A percentile compares a stretch with the other conserved stretches of the same genome.
phyloP scores from a whole-genome alignment of 2,329 filamentous ascomycete species.

The Fusarium concolor region DNA sequence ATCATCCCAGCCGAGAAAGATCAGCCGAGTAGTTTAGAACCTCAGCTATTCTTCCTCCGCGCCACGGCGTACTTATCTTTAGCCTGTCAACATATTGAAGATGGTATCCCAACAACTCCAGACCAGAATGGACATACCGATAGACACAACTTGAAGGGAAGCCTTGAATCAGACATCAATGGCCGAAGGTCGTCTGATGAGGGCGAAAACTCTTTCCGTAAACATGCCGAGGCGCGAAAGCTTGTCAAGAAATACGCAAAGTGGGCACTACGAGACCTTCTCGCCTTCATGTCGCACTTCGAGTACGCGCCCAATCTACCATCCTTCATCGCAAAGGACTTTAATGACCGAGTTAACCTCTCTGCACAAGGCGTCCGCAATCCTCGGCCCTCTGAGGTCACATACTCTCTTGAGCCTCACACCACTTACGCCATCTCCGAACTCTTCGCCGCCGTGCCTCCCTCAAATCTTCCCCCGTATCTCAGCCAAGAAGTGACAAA shows the following conservation, averaged over 20 bases:
- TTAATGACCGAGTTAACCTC: slow-evolving; percentile 67
- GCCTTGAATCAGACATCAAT: background rate
- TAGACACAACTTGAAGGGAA: background rate
- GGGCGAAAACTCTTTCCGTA: slow-evolving; percentile 19
- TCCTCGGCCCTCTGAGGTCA: slow-evolving; percentile 52
- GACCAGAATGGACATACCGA: slow-evolving; percentile 9
- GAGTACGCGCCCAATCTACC: slow-evolving; percentile 82
- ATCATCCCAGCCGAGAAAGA: slow-evolving; percentile 55
- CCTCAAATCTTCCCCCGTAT: slow-evolving; percentile 74
- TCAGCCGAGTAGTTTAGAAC: slow-evolving; percentile 80
- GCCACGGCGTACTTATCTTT: slow-evolving; percentile 78
- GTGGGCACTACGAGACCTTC: slow-evolving; percentile 79
- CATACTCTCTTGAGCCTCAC: slow-evolving; percentile 48
- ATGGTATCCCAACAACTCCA: slow-evolving; percentile 57
- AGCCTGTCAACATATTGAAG: slow-evolving; percentile 73
- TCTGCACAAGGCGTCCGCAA: slow-evolving; percentile 62
- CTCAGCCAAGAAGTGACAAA: slow-evolving; percentile 60
- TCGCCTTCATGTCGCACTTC: slow-evolving; percentile 76
- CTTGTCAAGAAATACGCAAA: slow-evolving; percentile 80
- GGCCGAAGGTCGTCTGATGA: background rate
- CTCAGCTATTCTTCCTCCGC: slow-evolving; percentile 81
- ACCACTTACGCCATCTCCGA: slow-evolving; percentile 63
- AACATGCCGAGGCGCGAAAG: slow-evolving; percentile 61
- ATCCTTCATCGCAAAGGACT: slow-evolving; percentile 67
- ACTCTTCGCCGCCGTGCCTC: slow-evolving; percentile 77